Base-by-base conservation (phyloP, 305 asterid genomes). In the Fraxinus velutina region DNA sequence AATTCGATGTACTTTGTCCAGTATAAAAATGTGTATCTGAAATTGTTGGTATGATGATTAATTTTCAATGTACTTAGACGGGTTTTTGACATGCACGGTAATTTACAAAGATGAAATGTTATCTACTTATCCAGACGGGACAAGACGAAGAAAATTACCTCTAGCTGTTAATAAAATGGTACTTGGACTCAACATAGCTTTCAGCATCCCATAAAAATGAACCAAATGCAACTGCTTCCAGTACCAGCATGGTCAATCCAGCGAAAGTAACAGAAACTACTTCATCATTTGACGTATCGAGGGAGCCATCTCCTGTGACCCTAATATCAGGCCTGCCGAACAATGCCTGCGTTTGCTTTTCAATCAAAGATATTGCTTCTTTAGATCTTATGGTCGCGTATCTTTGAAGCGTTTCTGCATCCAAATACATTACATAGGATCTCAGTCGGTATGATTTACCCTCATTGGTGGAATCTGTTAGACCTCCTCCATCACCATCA, bases 211-310 rank as follows among this genome's bases (percentile, higher is more conserved):
- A 95, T 42, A 95, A 85, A 87, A 93, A 93, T 10, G 97, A 93
- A 44, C 99, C 99, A 75, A 95, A 92, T 5, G 98, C 87, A 84
- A 91, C 99, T n/a, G 99, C 98, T 90, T 95, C 97, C 86, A 95
- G 82, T 6, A 95, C 90, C 86, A 95, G 90, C 94, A 91, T 82
- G 27, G 97, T 89, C 86, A 93, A 87, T 55, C 98, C 97, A 55
- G 93, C 86, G 86, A 88, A 91, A 37, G 96, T 89, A 33, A 93
- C 87, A 4, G 96, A 88, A 72, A 93, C 85, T 1, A 83, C 85
- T 87, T 89, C 98, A 73, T 92, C 98, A 34, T 87, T 92, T 32
- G 93, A 83, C 4, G 97, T 84, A 83, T 88, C 93, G 1, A 95
- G 90, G 8, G 94, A 77, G 39, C 99, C 99, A 79, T 90, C 95